Conservation (phyloP, 108 stramenopile genomes). For the Chaetoceros tenuissimus region DNA sequence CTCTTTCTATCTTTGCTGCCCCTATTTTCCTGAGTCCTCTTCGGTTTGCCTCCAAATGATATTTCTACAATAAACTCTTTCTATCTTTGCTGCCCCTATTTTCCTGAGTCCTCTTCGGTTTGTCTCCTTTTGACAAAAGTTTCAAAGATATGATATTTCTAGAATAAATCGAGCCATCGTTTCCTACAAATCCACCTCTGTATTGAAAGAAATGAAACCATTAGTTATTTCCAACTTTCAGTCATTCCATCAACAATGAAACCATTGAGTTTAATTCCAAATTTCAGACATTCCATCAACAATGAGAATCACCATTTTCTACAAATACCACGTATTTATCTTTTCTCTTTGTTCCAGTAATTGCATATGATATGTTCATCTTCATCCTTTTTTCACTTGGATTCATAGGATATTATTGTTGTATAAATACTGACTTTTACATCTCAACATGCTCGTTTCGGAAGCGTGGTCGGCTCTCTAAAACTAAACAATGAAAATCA, state of each 20-base stretch:
- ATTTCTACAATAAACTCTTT: too few species aligned
- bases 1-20: too few species aligned
- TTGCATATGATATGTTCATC: background rate
- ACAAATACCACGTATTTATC: conserved; percentile 28
- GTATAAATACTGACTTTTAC: too few species aligned
- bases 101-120: background rate
- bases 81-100: too few species aligned
- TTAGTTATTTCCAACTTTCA: background rate
- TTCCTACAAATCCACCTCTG: conserved; percentile 39
- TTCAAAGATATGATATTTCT: conserved; percentile 58
- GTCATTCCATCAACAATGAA: background rate
- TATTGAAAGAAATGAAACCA: background rate
- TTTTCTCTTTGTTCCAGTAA: background rate
- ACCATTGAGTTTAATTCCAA: background rate
- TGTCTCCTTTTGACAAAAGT: conserved; percentile 42
- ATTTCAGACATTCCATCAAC: background rate
- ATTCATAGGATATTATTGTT: conserved; percentile 37
- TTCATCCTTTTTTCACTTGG: background rate
- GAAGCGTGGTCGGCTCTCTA: too few species aligned
- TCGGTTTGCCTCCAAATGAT: too few species aligned
- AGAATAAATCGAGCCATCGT: conserved; percentile 74
- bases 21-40: too few species aligned
- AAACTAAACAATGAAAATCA: too few species aligned
- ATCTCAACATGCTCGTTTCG: too few species aligned
- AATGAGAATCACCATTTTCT: background rate